Evolutionary conservation across 768 basidiomycete genomes (phyloP).

Genomic region (Lentinula detonsa): DNA sequence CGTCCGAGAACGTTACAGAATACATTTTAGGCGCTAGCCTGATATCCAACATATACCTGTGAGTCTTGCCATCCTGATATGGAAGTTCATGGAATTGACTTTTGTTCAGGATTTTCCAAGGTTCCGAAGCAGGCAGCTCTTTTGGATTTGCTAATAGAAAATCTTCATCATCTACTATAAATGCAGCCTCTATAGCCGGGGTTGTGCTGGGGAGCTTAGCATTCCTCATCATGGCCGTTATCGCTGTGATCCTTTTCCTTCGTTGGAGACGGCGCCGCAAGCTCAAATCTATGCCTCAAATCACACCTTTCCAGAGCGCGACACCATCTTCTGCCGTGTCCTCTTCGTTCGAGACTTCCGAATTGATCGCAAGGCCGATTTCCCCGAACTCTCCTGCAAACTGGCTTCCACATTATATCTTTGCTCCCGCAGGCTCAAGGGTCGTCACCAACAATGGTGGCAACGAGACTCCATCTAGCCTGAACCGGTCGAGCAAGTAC

Average conservation of each 20-base stretch:
- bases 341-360: neutral
- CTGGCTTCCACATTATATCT: neutral
- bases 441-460: neutral
- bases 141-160: slow-evolving; percentile 1
- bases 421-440: neutral
- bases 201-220: slow-evolving; percentile 4
- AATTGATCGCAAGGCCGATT: neutral
- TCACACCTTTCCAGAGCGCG: neutral
- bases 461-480: neutral
- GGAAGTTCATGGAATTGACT: neutral
- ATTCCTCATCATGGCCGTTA: neutral
- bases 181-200: neutral
- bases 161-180: neutral
- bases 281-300: neutral
- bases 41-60: slow-evolving; percentile 4
- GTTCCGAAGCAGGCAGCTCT: neutral
- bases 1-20: neutral
- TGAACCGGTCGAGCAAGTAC: neutral
- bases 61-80: neutral
- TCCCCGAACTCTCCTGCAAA: neutral
- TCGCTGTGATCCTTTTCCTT: neutral
- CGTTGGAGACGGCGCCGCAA: neutral
- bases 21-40: neutral
- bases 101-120: neutral
- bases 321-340: neutral